Evolutionary conservation across 2,329 filamentous ascomycete genomes (phyloP), one percentile per base, ranked within the genome.

Genomic region (Sporothrix globosa): DNA sequence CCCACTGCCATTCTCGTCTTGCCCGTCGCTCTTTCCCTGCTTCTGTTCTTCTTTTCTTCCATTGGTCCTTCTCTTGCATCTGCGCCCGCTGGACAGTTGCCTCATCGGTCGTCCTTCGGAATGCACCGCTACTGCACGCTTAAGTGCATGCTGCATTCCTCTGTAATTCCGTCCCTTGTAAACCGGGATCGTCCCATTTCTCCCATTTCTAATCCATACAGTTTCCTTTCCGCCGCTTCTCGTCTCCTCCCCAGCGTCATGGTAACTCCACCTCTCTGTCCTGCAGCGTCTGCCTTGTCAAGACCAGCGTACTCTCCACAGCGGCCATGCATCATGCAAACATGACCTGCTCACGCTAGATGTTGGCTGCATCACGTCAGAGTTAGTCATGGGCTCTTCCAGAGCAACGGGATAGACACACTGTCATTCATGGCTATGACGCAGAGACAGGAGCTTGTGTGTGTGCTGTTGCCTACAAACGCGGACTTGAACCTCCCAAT

Each of bases 121-220:
- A 54, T 67, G 67, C 53, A 46, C 52, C 21, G 17, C 44, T 60
- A 41, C 52, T 54, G 67, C 67, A 68, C 67, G 67, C 53, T 58
- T 68, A 68, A 68, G 67, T 58, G 67, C 67, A 60, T 68, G 34
- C n/a, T 58, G 17, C 67, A 48, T 68, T 41, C 67, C 53, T 68
- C 50, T 7, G 19, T 27, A 52, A 34, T 19, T 50, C 48, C 7
- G 48, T 50, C 6, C 19, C 17, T 9, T 34, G 34, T n/a, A 50
- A 50, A n/a, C 17, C 48, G 48, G 14, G 44, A 48, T 21, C 48
- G 5, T 34, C 9, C 44, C 46, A 14, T 3, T 11, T 24, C 56
- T 61, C 34, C 34, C 34, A 61, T 61, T 61, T 63, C 30, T 63
- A 46, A 27, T 63, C n/a, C 14, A 30, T 4, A 17, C 41, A 46